Conservation (phyloP, 306 rosid genomes). For the Vigna trinervia region DNA sequence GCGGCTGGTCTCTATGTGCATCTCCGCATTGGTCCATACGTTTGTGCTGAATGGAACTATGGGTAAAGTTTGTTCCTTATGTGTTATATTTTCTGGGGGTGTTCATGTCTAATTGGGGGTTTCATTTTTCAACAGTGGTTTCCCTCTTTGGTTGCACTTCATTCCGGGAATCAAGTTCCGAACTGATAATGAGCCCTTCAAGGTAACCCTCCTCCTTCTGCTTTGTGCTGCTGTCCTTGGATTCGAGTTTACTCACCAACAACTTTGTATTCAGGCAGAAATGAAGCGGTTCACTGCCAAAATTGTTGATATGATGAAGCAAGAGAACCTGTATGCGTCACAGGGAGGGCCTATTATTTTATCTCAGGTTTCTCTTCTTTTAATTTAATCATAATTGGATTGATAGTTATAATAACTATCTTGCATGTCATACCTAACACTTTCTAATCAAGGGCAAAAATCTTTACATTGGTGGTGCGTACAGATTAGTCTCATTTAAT, state of each 20-base stretch:
- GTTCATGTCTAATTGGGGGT: slow-evolving; percentile 40
- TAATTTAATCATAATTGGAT: no score
- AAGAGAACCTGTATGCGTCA: slow-evolving; percentile 87
- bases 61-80: slow-evolving; percentile 61
- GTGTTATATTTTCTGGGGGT: background rate
- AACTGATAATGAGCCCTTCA: slow-evolving; percentile 90
- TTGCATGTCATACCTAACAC: no score
- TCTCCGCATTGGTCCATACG: slow-evolving; percentile 97
- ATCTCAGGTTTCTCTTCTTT: slow-evolving; percentile 72
- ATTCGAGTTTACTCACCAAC: slow-evolving; percentile 18
- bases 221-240: slow-evolving; percentile 12
- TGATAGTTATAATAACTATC: background rate
- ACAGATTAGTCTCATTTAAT: background rate
- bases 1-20: slow-evolving; percentile 84
- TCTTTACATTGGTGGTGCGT: no score
- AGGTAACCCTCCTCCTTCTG: slow-evolving; percentile 57
- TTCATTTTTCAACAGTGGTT: slow-evolving; percentile 70
- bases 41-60: slow-evolving; percentile 97
- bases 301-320: slow-evolving; percentile 86
- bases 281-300: slow-evolving; percentile 89
- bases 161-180: slow-evolving; percentile 82
- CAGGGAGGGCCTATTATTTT: slow-evolving; percentile 98
- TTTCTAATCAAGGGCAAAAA: background rate
- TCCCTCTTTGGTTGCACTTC: slow-evolving; percentile 96
- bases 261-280: slow-evolving; percentile 73